Conservation (phyloP, 1,139 yeast genomes). For the Tardiomyces depauwii region DNA sequence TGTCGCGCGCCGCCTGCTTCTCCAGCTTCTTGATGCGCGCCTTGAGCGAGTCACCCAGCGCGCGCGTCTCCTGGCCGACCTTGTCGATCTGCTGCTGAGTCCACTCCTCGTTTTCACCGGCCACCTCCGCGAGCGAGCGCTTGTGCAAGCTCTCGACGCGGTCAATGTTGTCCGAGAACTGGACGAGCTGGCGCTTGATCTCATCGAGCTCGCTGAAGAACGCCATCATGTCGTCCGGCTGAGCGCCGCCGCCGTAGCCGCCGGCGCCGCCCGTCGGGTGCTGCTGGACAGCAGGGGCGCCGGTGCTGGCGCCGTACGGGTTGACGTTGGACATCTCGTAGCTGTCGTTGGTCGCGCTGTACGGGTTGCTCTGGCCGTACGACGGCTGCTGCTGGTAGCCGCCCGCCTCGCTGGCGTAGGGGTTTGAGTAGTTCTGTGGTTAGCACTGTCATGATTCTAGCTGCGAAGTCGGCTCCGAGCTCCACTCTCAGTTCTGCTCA, state of each 20-base stretch:
- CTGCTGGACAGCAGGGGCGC: neutral
- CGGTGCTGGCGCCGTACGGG: neutral
- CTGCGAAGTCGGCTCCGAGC: too few relatives aligned
- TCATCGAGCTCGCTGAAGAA: slow-evolving; percentile 79
- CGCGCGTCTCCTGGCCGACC: slow-evolving; percentile 66
- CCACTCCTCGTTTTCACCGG: slow-evolving; percentile 58
- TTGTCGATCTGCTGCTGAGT: slow-evolving; percentile 69
- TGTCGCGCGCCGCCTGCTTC: slow-evolving; percentile 55
- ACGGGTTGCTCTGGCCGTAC: neutral
- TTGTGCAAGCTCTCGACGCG: slow-evolving; percentile 75
- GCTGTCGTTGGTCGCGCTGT: neutral
- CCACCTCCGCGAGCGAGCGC: slow-evolving; percentile 73
- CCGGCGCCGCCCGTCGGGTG: neutral
- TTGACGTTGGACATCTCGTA: neutral
- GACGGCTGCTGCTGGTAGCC: neutral
- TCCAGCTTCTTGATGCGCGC: slow-evolving; percentile 68
- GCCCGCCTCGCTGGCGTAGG: neutral
- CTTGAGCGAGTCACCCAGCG: slow-evolving; percentile 66
- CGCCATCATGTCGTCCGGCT: slow-evolving; percentile 47
- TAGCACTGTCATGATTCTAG: neutral
- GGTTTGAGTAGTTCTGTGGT: neutral
- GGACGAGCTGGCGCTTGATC: slow-evolving; percentile 69
- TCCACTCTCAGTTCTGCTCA: too few relatives aligned
- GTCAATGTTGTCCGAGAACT: slow-evolving; percentile 66
- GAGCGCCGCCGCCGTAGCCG: slow-evolving; percentile 1